Evolutionary conservation across 768 basidiomycete species (phyloP), one percentile per base, ranked within the genome.

Genomic region (Leccinellum luteum): DNA sequence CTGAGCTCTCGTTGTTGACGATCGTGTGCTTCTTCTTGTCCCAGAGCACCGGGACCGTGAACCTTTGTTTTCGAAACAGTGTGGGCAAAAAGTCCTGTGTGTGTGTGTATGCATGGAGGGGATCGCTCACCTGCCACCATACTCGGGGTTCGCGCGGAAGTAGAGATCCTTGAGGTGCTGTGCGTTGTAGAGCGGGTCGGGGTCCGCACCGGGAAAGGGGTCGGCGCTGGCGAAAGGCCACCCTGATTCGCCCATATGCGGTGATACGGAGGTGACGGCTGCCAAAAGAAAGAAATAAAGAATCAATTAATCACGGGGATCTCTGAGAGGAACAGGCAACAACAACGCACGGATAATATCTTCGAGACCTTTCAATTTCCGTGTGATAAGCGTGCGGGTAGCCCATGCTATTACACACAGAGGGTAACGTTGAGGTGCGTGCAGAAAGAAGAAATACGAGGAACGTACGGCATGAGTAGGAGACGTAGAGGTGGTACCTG

Each of bases 1-100:
- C 96, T 3, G 90, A 86, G 62, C 86, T 89, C 69, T 99, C 96
- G 70, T 98, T 98, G 78, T 94, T 98, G 57, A 99, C 97, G 63
- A 98, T 89, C 41, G 88, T 89, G 47, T 87, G 75, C 44, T 69
- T 76, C 72, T 95, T 91, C 77, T 86, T 95, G 75, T 98, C 97
- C 92, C 93, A 99, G 6, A 99, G 78, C 32, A 93, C 74, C 6
- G 94, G 94, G 9, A 94, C 91, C 2, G 93, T 94, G 78, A 92
- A 93, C 38, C 89, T 85, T 1, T 25, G 25, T 25, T 25, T 5
- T 6, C n/a, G 6, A 13, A 6, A 17, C 7, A 4, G 5, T 41
- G 38, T 38, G 17, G 38, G 38, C n/a, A 41, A 41, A 10, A 10
- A 35, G 35, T 8, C 1, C 21, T 34, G 31, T 30, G 50, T 8